phyloP scores from a whole-genome alignment of 345 rosid species.

The Moricandia moricandioides region DNA sequence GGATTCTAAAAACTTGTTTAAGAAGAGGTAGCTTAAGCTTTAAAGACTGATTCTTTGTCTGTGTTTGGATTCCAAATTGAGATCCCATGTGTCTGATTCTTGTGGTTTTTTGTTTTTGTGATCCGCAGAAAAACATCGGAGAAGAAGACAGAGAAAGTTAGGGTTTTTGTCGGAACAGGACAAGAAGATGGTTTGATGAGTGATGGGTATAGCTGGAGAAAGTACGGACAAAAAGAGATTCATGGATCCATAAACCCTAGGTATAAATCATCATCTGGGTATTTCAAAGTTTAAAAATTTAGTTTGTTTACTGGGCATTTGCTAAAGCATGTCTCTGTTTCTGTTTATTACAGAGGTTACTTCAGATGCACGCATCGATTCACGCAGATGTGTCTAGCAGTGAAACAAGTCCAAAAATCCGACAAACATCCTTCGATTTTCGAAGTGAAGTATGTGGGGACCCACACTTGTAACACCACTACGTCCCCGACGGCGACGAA shows the following conservation, averaged over 20 bases:
- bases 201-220: constrained; percentile 88
- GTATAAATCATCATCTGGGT: constrained; percentile 26
- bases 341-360: constrained; percentile 56
- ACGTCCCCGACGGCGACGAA: background rate
- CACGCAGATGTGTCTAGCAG: constrained; percentile 61
- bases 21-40: constrained; percentile 53
- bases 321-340: constrained; percentile 18
- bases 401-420: constrained; percentile 83
- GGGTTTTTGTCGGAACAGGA: constrained; percentile 34
- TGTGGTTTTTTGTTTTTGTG: background rate
- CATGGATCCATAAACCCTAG: constrained; percentile 75
- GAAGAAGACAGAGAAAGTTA: constrained; percentile 53
- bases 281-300: background rate
- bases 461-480: constrained; percentile 50
- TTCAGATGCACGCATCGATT: constrained; percentile 79
- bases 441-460: constrained; percentile 64
- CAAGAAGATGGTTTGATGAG: background rate
- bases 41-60: background rate
- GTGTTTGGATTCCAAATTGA: background rate
- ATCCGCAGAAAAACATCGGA: constrained; percentile 52
- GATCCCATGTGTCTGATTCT: constrained; percentile 11
- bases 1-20: constrained; percentile 34
- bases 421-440: constrained; percentile 59
- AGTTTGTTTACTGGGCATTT: background rate
- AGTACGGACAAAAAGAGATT: constrained; percentile 88